A percentile compares a stretch with the other conserved stretches of the same genome.
Conservation (phyloP, 371 early-diverging fungal genomes). For the Mucor lusitanicus region DNA sequence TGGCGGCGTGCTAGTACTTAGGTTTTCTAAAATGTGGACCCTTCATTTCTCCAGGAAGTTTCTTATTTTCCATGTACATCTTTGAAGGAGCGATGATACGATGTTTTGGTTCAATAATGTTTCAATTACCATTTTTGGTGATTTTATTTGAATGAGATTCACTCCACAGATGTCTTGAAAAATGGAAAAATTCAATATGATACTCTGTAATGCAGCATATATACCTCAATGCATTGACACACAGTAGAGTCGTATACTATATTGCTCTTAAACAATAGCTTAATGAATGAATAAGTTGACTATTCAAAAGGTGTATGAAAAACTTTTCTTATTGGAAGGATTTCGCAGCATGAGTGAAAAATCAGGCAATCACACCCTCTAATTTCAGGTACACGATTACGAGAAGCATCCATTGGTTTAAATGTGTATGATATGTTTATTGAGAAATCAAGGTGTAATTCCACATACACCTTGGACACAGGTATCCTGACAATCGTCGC, state of each 20-base stretch:
- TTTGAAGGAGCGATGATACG: neutral
- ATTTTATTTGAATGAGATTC: no score
- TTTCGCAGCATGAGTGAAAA: neutral
- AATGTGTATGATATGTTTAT: neutral
- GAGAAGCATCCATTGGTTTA: no score
- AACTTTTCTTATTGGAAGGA: no score
- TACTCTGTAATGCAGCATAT: neutral
- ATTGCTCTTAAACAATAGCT: no score
- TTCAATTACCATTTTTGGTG: neutral
- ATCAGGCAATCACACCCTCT: neutral
- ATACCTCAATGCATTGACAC: neutral
- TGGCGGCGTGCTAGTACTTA: no score
- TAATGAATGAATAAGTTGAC: no score
- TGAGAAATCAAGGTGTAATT: neutral
- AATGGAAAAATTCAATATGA: no score
- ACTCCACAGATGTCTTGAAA: no score
- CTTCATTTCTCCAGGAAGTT: neutral
- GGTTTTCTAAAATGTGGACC: neutral
- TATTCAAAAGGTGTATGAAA: no score
- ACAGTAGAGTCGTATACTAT: no score
- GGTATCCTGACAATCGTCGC: slow-evolving; percentile 9
- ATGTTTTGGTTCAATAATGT: neutral
- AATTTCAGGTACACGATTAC: neutral
- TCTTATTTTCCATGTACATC: neutral
- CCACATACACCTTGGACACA: slow-evolving; percentile 8